These are phyloP conservation scores for Alternaria sp. DNA, from an alignment of 2,329 filamentous ascomycete species.

Conservation along the genomic window DNA sequence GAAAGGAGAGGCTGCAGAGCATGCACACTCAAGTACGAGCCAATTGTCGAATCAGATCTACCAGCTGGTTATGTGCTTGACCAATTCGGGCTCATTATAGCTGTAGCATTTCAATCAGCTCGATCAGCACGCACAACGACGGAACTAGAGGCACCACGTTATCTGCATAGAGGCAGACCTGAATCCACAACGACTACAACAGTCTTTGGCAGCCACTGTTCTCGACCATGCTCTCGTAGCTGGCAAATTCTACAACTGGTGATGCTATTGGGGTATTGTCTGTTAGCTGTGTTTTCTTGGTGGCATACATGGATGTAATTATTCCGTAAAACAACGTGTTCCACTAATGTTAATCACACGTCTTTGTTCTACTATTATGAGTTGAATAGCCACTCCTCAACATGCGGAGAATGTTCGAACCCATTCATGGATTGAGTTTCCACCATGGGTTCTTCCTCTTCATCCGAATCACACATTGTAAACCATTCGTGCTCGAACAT, in stretches of 20 bases:
- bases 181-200: background rate
- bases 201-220: background rate
- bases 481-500: too few relatives aligned
- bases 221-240: constrained; percentile 1
- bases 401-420: too few relatives aligned
- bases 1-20: constrained; percentile 10
- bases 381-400: too few relatives aligned
- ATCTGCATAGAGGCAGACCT: background rate
- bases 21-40: constrained; percentile 10
- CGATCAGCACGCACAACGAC: background rate
- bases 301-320: background rate
- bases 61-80: constrained; percentile 24
- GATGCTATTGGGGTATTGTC: background rate
- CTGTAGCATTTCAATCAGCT: constrained; percentile 4
- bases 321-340: too few relatives aligned
- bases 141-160: constrained; percentile 1
- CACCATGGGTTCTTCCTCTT: too few relatives aligned
- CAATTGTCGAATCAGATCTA: constrained; percentile 14
- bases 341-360: too few relatives aligned
- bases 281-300: constrained; percentile 1
- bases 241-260: background rate
- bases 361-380: too few relatives aligned
- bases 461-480: too few relatives aligned
- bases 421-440: too few relatives aligned
- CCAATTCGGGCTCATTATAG: constrained; percentile 21